A percentile compares a stretch with the other conserved stretches of the same genome.
Evolutionary conservation across 2,329 filamentous ascomycete species (phyloP).

Genomic region (Verticillium klebahnii): DNA sequence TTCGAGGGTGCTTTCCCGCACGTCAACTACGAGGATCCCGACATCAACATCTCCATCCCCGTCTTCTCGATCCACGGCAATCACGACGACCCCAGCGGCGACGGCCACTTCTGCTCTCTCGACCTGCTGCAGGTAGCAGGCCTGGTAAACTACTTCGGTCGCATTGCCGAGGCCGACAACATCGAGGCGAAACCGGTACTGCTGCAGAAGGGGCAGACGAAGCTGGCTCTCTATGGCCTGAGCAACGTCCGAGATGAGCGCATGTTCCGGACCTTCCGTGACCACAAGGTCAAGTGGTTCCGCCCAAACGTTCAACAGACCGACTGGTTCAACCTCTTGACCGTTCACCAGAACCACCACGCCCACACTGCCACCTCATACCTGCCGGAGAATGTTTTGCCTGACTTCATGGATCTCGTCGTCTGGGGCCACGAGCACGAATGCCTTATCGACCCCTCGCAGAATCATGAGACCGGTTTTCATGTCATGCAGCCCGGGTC

Average conservation of each 20-base stretch:
- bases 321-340: slow-evolving; percentile 95
- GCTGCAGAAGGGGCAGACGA: slow-evolving; percentile 88
- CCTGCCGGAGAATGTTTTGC: slow-evolving; percentile 87
- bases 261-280: slow-evolving; percentile 87
- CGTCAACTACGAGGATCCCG: slow-evolving; percentile 95
- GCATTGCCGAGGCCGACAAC: slow-evolving; percentile 87
- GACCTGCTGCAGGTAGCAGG: slow-evolving; percentile 89
- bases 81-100: slow-evolving; percentile 96
- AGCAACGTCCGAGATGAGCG: slow-evolving; percentile 96
- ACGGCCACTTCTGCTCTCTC: slow-evolving; percentile 85
- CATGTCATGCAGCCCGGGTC: slow-evolving; percentile 97
- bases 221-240: slow-evolving; percentile 87
- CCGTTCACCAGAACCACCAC: slow-evolving; percentile 94
- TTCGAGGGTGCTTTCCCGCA: slow-evolving; percentile 88
- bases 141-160: slow-evolving; percentile 92
- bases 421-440: slow-evolving; percentile 99
- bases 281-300: slow-evolving; percentile 92
- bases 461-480: slow-evolving; percentile 85
- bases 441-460: slow-evolving; percentile 78
- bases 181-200: slow-evolving; percentile 89
- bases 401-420: slow-evolving; percentile 84
- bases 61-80: slow-evolving; percentile 99
- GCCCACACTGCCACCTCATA: slow-evolving; percentile 91
- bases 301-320: slow-evolving; percentile 72
- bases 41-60: slow-evolving; percentile 95